Conservation (phyloP, 1,284 basidiomycete genomes). For the Naganishia sp. region DNA sequence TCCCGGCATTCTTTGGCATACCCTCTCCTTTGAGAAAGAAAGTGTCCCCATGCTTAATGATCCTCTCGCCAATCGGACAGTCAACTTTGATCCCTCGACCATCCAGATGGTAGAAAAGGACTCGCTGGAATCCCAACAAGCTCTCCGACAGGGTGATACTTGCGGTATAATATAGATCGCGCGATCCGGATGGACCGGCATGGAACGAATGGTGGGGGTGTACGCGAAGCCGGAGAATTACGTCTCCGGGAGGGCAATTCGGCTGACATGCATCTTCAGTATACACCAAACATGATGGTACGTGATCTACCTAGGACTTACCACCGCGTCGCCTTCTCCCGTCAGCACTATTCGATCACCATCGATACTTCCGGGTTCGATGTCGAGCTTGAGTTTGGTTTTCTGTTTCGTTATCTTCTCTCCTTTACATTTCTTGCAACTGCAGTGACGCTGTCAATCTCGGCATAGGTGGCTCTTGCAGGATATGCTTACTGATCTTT, state of each 20-base stretch:
- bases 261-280: conserved; percentile 59
- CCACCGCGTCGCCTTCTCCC: conserved; percentile 88
- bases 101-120: conserved; percentile 84
- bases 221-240: conserved; percentile 78
- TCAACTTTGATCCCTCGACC: conserved; percentile 78
- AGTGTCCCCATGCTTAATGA: conserved; percentile 71
- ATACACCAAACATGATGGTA: too few relatives aligned
- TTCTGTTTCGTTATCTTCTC: conserved; percentile 81
- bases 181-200: conserved; percentile 35
- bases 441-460: conserved; percentile 45
- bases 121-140: conserved; percentile 81
- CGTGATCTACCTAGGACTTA: conserved; percentile 47
- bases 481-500: conserved; percentile 70
- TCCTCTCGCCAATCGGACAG: conserved; percentile 67
- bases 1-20: conserved; percentile 65
- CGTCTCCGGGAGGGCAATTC: conserved; percentile 77
- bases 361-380: conserved; percentile 86
- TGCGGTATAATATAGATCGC: conserved; percentile 45
- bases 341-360: conserved; percentile 81
- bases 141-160: conserved; percentile 86
- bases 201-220: conserved; percentile 70
- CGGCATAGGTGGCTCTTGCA: background rate
- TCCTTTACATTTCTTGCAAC: conserved; percentile 96
- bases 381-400: conserved; percentile 77
- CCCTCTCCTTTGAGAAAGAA: conserved; percentile 78